Evolutionary conservation across 2,329 filamentous ascomycete species (phyloP).

Genomic region (Fonsecaea multimorphosa): DNA sequence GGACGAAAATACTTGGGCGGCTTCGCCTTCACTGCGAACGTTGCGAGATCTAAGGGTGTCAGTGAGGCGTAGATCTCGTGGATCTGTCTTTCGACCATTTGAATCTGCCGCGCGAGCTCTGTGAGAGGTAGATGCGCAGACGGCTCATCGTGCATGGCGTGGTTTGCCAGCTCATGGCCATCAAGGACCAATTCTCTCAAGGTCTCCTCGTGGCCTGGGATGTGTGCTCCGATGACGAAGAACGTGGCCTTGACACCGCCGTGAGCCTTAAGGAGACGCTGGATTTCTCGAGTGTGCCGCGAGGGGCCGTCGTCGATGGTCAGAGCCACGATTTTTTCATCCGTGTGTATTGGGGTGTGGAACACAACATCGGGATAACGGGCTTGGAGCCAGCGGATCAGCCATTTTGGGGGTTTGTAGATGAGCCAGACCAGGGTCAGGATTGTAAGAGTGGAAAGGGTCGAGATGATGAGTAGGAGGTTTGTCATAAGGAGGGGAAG

Average conservation of each 20-base stretch:
- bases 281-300: constrained; percentile 71
- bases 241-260: constrained; percentile 75
- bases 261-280: constrained; percentile 68
- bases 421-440: neutral
- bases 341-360: constrained; percentile 65
- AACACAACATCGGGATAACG: constrained; percentile 82
- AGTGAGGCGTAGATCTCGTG: constrained; percentile 58
- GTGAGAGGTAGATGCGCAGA: constrained; percentile 65
- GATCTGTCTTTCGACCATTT: constrained; percentile 67
- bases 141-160: constrained; percentile 87
- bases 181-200: constrained; percentile 64
- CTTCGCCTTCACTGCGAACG: constrained; percentile 42
- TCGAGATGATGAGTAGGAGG: constrained; percentile 45
- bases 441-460: constrained; percentile 65
- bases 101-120: constrained; percentile 68
- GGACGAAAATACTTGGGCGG: constrained; percentile 76
- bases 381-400: constrained; percentile 73
- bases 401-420: constrained; percentile 77
- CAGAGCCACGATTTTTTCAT: constrained; percentile 73
- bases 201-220: constrained; percentile 61
- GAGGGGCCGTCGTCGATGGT: constrained; percentile 89
- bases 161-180: constrained; percentile 80
- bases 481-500: constrained; percentile 1
- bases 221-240: constrained; percentile 84
- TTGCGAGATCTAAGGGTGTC: constrained; percentile 38